Base-by-base conservation (phyloP, 805 yeast genomes). In the Jamesozyma jinghongensis region DNA sequence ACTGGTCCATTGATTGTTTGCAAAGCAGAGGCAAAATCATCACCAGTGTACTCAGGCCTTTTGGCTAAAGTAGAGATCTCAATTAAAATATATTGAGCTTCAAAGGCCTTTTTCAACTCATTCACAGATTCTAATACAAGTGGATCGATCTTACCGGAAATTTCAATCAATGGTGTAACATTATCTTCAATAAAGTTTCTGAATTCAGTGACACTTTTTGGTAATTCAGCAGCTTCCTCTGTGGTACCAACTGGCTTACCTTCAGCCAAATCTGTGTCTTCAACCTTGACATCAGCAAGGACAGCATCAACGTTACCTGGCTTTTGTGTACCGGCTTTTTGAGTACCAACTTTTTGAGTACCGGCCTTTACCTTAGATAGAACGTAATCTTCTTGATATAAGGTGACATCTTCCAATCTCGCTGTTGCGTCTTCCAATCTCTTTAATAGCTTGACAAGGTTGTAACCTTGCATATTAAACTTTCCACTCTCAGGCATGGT, bases 391-490 rank as follows among this genome's bases (percentile, higher is more conserved):
- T 80, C 85, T 57, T 85, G 94, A 59, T 73, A 79, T 40, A 82
- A 72, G 25, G 94, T 85, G 35, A 87, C 78, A 60, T 87, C 96
- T 56, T 87, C 97, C 51, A 87, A 75, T 37, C 97, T 77, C 5
- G 95, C 81, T 8, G 97, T 85, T 28, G 96, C 96, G 13, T 94
- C 90, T 62, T 87, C 97, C 52, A 87, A 74, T 50, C 94, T 73
- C 62, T 81, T 81, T 63, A 81, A 66, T 41, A 87, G 72, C 35
- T 95, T 87, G 33, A 84, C 84, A 47, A 87, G 70, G 57, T 85
- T 87, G 69, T 81, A 85, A n/a, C 94, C 94, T 55, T 81, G 92
- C 42, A 81, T 44, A 35, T 50, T 54, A 32, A 56, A 49, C 27
- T 52, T 50, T 18, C 45, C 45, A 16, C 40, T 32, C 17, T 38